phyloP scores from a whole-genome alignment of 2,329 filamentous ascomycete species.

The Pseudocercospora cruenta region DNA sequence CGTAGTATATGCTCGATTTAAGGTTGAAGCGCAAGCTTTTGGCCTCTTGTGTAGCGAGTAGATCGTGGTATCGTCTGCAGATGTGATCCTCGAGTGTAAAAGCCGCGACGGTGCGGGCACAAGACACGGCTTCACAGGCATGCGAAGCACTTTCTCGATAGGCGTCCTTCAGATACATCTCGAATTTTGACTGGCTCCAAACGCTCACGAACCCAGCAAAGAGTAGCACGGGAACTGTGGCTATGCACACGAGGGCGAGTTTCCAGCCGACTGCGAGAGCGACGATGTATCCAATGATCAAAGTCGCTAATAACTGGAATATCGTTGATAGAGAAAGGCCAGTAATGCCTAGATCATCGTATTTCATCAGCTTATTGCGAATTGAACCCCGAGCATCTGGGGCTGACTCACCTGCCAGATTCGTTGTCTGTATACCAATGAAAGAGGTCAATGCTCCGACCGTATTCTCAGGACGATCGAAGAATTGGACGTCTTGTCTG shows the following conservation, averaged over 20 bases:
- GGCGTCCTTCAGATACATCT: slow-evolving; percentile 12
- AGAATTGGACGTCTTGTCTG: slow-evolving; percentile 87
- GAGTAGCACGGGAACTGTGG: slow-evolving; percentile 51
- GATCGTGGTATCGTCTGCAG: slow-evolving; percentile 29
- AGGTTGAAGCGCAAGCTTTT: slow-evolving; percentile 25
- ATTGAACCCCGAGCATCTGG: not conserved
- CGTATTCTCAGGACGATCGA: slow-evolving; percentile 63
- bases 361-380: not conserved
- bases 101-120: slow-evolving; percentile 32
- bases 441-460: slow-evolving; percentile 48
- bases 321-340: slow-evolving; percentile 53
- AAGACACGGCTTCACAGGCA: slow-evolving; percentile 34
- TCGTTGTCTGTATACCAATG: slow-evolving; percentile 49
- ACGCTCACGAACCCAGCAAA: slow-evolving; percentile 49
- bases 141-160: slow-evolving; percentile 15
- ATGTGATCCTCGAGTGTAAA: slow-evolving; percentile 34
- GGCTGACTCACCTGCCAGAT: slow-evolving; percentile 47
- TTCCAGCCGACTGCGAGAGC: slow-evolving; percentile 54
- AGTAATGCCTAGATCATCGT: slow-evolving; percentile 50
- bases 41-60: slow-evolving; percentile 29
- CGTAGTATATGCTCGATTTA: slow-evolving; percentile 27
- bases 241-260: slow-evolving; percentile 51
- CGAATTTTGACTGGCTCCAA: slow-evolving; percentile 36
- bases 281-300: slow-evolving; percentile 52
- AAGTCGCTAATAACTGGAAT: slow-evolving; percentile 46